Evolutionary conservation across 352 stramenopile genomes (phyloP).

Genomic region (Pythium apleroticum): DNA sequence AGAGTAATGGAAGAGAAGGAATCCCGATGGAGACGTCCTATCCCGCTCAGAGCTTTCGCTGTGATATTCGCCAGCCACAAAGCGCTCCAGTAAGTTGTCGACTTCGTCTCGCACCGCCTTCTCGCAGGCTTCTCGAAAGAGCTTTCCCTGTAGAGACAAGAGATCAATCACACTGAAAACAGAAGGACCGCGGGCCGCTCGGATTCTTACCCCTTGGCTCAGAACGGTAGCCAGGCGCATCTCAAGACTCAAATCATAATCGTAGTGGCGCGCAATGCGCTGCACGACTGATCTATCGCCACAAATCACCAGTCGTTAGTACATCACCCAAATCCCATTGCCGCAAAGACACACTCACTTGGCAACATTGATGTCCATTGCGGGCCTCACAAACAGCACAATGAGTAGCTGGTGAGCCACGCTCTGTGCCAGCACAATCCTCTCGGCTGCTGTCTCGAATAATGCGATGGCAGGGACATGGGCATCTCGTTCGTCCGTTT

Average conservation of each 20-base stretch:
- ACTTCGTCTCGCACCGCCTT: conserved; percentile 15
- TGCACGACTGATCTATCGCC: conserved; percentile 34
- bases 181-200: neutral
- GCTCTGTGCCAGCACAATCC: conserved; percentile 44
- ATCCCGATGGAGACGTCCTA: neutral
- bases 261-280: conserved; percentile 50
- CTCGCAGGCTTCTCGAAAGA: conserved; percentile 14
- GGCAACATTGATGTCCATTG: conserved; percentile 27
- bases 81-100: neutral
- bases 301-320: neutral
- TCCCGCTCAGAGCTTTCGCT: neutral
- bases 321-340: neutral
- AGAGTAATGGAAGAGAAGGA: conserved; percentile 11
- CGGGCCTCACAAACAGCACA: conserved; percentile 41
- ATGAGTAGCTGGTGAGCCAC: conserved; percentile 11
- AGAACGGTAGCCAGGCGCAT: neutral
- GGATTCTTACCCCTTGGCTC: conserved; percentile 9
- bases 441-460: conserved; percentile 44
- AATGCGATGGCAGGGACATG: conserved; percentile 31
- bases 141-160: neutral
- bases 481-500: neutral
- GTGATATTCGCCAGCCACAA: neutral
- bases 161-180: neutral
- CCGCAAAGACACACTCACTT: conserved; percentile 32
- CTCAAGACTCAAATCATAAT: conserved; percentile 32